These are phyloP conservation scores for Nephelium lappaceum DNA, from an alignment of 345 rosid genomes.

Conservation along the genomic window DNA sequence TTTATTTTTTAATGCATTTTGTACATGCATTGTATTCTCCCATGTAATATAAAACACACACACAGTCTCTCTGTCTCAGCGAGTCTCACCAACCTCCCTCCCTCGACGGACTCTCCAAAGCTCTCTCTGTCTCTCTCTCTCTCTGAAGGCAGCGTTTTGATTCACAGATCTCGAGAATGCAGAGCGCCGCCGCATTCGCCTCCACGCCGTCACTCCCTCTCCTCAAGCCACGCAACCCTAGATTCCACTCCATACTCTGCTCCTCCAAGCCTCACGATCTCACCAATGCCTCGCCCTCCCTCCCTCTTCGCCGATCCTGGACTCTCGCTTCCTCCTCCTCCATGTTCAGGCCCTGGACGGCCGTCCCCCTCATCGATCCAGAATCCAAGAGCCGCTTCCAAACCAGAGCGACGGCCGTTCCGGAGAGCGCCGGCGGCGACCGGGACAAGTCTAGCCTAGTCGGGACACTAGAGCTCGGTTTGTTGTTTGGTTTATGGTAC, in stretches of 20 bases:
- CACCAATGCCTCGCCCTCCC: constrained; percentile 44
- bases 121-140: not conserved
- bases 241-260: constrained; percentile 44
- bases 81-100: constrained; percentile 24
- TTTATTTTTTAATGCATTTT: not conserved
- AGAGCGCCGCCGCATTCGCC: constrained; percentile 64
- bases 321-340: constrained; percentile 34
- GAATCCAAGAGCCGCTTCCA: constrained; percentile 39
- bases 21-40: not conserved
- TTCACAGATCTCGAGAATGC: constrained; percentile 57
- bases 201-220: constrained; percentile 41
- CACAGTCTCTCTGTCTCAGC: not conserved
- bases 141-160: not conserved
- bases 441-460: constrained; percentile 41
- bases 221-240: constrained; percentile 34
- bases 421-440: constrained; percentile 55
- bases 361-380: constrained; percentile 40
- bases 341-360: constrained; percentile 65
- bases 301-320: constrained; percentile 66
- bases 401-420: constrained; percentile 59
- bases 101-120: constrained; percentile 50
- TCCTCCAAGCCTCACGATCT: constrained; percentile 38
- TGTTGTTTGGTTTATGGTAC: constrained; percentile 84
- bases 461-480: constrained; percentile 68
- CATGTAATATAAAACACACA: not conserved